phyloP scores from a whole-genome alignment of 495 filamentous ascomycete species.

The Neurospora tetraspora region DNA sequence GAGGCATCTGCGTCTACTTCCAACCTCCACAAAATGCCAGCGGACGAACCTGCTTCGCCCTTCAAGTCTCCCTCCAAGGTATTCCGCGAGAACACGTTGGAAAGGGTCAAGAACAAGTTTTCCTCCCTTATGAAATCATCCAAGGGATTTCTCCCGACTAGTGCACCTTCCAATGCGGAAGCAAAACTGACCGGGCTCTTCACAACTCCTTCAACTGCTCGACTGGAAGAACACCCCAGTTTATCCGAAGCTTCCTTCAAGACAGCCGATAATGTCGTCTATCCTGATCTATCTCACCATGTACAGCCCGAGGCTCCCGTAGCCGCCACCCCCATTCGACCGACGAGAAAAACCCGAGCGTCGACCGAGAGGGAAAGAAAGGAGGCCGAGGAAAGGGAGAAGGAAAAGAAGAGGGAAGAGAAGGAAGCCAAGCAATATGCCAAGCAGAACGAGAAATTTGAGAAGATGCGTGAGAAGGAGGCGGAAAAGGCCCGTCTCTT shows the following conservation, averaged over 20 bases:
- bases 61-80: slow-evolving; percentile 58
- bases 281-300: slow-evolving; percentile 36
- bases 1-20: slow-evolving; percentile 55
- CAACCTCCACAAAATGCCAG: slow-evolving; percentile 29
- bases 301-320: slow-evolving; percentile 13
- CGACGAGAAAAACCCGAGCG: slow-evolving; percentile 51
- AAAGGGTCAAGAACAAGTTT: slow-evolving; percentile 78
- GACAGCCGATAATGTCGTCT: slow-evolving; percentile 26
- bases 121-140: slow-evolving; percentile 81
- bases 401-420: slow-evolving; percentile 46
- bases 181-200: slow-evolving; percentile 47
- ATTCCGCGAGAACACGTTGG: slow-evolving; percentile 66
- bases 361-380: slow-evolving; percentile 61
- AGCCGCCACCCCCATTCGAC: slow-evolving; percentile 28
- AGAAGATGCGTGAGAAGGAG: slow-evolving; percentile 45
- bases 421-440: slow-evolving; percentile 33
- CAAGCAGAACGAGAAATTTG: slow-evolving; percentile 47
- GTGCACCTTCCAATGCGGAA: slow-evolving; percentile 67
- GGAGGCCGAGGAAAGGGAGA: slow-evolving; percentile 54
- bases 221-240: slow-evolving; percentile 22
- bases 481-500: slow-evolving; percentile 52
- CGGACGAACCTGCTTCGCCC: slow-evolving; percentile 51
- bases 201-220: slow-evolving; percentile 29
- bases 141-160: slow-evolving; percentile 71
- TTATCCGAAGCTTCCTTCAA: slow-evolving; percentile 31